Base-by-base conservation (phyloP, 2,329 filamentous ascomycete genomes). In the Fusarium dlaminii region DNA sequence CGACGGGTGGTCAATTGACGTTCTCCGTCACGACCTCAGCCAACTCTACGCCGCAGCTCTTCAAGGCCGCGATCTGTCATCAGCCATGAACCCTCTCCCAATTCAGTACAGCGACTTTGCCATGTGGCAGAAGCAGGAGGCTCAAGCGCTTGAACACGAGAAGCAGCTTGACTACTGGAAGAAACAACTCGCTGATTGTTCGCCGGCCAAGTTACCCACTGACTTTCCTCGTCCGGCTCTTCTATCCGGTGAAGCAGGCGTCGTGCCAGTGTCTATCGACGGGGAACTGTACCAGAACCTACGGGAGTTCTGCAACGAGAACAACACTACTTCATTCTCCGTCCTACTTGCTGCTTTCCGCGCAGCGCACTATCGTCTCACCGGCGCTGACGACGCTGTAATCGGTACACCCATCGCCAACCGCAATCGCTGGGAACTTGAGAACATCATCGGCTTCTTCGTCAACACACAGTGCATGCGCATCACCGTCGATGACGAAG, bases 1-100 rank as follows among this genome's bases (percentile, higher is more conserved):
- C 1, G 79, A 80, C 43, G 79, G 79, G 1, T 80, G 79, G 79
- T 80, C 79, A 6, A 56, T 80, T 6, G 77, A 80, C 20, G 66
- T 69, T 13, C 36, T 80, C 1, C 60, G 64, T 4, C 56, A 45
- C 4, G 79, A 80, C 24, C 68, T 80, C 13, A 65, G 39, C 3
- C 18, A 36, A 8, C 71, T 78, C 34, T 80, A 79, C 36, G 32
- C 62, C 0, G 66, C 63, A 3, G 69, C 72, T 20, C 51, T 63
- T 0, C 55, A 63, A 11, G 56, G 39, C 17, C 22, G 43, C 3
- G 54, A 70, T 37, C 70, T 30, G 0, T 17, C 55, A 0, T 63
- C 48, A 7, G 15, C 39, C 13, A 24, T 77, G 5, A 37, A 20
- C 0, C 72, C 75, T 3, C 57, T 80, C 1, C 71, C 75, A 0